phyloP scores from a whole-genome alignment of 2,329 filamentous ascomycete species.

The Tolypocladium album region DNA sequence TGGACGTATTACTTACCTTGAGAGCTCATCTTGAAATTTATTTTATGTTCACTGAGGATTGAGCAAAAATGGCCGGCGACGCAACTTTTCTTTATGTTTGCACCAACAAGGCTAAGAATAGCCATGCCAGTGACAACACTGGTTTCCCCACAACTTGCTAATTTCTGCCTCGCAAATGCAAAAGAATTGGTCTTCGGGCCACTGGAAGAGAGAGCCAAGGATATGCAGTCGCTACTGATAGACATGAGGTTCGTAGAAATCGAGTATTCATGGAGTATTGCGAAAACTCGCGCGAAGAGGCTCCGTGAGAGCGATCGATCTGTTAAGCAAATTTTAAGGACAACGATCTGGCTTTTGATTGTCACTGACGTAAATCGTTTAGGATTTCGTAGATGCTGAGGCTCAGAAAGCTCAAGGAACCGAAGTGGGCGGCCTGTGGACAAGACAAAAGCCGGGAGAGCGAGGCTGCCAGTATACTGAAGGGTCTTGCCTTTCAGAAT shows the following conservation, averaged over 20 bases:
- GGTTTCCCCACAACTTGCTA: conserved; percentile 76
- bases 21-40: conserved; percentile 99
- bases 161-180: conserved; percentile 56
- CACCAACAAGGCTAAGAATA: conserved; percentile 86
- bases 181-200: conserved; percentile 52
- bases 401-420: conserved; percentile 33
- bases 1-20: conserved; percentile 55
- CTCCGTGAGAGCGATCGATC: conserved; percentile 92
- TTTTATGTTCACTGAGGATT: conserved; percentile 80
- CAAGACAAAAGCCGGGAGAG: conserved; percentile 61
- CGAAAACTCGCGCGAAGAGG: conserved; percentile 90
- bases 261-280: conserved; percentile 74
- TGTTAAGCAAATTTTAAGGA: conserved; percentile 97
- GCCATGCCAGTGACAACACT: conserved; percentile 88
- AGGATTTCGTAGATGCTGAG: conserved; percentile 37
- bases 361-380: conserved; percentile 83
- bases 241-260: conserved; percentile 95
- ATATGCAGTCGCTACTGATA: conserved; percentile 92
- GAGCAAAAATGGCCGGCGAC: conserved; percentile 93
- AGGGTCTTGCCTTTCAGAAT: conserved; percentile 92
- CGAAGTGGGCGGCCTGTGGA: conserved; percentile 47
- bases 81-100: conserved; percentile 94
- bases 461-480: conserved; percentile 64
- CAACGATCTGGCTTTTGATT: conserved; percentile 92
- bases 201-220: conserved; percentile 86